A percentile compares a stretch with the other conserved stretches of the same genome.
Conservation (phyloP, 441 rosid species). For the Pelargonium myrrhifolium region DNA sequence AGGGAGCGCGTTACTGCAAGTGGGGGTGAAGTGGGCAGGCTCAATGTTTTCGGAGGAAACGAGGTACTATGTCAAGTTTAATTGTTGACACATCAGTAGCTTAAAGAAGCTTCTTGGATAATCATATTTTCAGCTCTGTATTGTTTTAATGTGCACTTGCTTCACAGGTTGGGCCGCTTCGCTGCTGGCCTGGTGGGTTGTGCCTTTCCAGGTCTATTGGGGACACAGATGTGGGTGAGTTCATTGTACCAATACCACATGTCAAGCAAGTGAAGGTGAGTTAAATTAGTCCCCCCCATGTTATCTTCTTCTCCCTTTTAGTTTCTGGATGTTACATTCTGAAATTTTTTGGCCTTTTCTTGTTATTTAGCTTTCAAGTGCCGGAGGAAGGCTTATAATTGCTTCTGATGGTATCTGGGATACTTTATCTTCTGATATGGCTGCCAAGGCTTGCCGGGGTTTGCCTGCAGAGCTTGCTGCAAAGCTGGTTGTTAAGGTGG, state of each 20-base stretch:
- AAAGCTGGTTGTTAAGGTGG: conserved; percentile 82
- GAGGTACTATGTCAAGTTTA: conserved; percentile 48
- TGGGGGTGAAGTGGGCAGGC: conserved; percentile 95
- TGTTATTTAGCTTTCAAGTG: conserved; percentile 49
- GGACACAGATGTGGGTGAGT: conserved; percentile 94
- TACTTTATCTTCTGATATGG: conserved; percentile 61
- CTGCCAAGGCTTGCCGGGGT: conserved; percentile 66
- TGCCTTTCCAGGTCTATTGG: conserved; percentile 95
- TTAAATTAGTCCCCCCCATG: no score
- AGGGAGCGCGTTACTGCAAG: conserved; percentile 83
- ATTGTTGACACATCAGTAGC: no score
- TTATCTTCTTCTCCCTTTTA: background rate
- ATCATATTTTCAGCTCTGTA: no score
- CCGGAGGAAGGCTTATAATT: conserved; percentile 80
- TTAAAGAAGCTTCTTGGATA: background rate
- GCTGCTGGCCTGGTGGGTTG: conserved; percentile 93
- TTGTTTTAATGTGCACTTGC: no score
- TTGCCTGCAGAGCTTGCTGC: conserved; percentile 86
- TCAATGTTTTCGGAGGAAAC: conserved; percentile 63
- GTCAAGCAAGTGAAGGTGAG: conserved; percentile 97
- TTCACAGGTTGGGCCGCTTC: conserved; percentile 69
- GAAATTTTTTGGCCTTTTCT: no score
- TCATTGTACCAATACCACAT: conserved; percentile 75
- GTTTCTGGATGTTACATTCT: background rate
- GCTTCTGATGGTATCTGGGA: conserved; percentile 97